Conservation (phyloP, 768 basidiomycete genomes). For the Nevesoporus exiguus region DNA sequence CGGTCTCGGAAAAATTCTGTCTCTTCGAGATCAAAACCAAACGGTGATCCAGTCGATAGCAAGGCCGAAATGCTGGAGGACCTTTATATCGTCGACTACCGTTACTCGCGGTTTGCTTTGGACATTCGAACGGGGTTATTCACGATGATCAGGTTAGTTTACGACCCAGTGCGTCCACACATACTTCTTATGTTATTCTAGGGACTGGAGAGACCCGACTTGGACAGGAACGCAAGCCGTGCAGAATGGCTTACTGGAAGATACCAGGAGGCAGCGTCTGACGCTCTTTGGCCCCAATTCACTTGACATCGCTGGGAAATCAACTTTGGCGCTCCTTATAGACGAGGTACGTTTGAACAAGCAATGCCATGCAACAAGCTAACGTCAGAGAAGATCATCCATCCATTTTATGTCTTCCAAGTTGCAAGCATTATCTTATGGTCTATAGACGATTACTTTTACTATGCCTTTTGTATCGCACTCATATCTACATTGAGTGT, state of each 20-base stretch:
- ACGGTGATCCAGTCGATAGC: constrained; percentile 30
- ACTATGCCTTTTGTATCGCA: constrained; percentile 96
- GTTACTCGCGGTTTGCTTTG: constrained; percentile 87
- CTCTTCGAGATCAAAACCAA: constrained; percentile 28
- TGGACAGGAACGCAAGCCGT: constrained; percentile 65
- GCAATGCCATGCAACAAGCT: not conserved
- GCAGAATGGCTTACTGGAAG: constrained; percentile 57
- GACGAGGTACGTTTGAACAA: constrained; percentile 70
- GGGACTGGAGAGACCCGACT: constrained; percentile 85
- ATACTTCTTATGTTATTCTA: constrained; percentile 31
- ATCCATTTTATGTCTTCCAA: constrained; percentile 99
- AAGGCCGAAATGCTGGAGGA: constrained; percentile 41
- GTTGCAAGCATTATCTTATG: constrained; percentile 92
- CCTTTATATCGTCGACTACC: constrained; percentile 80
- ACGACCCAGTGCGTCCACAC: not conserved
- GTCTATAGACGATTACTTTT: constrained; percentile 94
- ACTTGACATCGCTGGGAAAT: constrained; percentile 89
- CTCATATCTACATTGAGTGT: constrained; percentile 87
- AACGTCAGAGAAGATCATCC: constrained; percentile 60
- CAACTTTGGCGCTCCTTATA: constrained; percentile 68
- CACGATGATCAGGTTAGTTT: constrained; percentile 66
- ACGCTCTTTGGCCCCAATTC: constrained; percentile 80
- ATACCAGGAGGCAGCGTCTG: constrained; percentile 58
- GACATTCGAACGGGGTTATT: constrained; percentile 85
- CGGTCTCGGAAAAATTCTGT: constrained; percentile 18